Evolutionary conservation across 2,329 filamentous ascomycete genomes (phyloP), one percentile per base, ranked within the genome.

Genomic region (Cryphonectria japonica): DNA sequence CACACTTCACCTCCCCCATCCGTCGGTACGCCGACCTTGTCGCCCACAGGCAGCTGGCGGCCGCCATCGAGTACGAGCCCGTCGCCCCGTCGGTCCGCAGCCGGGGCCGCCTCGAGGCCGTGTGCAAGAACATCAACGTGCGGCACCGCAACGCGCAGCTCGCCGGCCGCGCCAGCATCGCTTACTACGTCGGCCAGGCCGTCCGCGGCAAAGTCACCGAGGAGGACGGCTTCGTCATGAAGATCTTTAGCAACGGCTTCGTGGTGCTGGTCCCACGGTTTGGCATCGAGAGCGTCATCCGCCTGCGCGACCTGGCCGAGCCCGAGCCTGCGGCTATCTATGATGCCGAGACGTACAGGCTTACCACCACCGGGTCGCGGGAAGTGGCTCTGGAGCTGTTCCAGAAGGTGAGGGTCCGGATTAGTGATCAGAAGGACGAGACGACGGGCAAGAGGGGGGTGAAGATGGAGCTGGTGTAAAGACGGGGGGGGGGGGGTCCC

Each of bases 61-160:
- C 96, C 13, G 95, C 96, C 41, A 98, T 99, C 78, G 93, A 92
- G 71, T 98, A 98, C 84, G 95, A 95, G 83, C 85, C 91, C 54
- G 87, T 96, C n/a, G 92, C 97, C 78, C 87, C 93, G 9, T 91
- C 91, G 63, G 88, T 97, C 71, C 92, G 93, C 78, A 94, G 92
- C 75, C 92, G 94, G 74, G 89, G 90, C 75, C 93, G 94, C 76
- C 90, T 99, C 69, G 95, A 98, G 81, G 93, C 91, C 70, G 93
- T 99, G 34, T 98, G 96, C 87, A 95, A 94, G 82, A 99, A 99
- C 83, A 98, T 99, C 87, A 99, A 99, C 81, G 91, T 96, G 71
- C 91, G 96, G 9, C 96, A 99, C 81, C 93, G 96, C 78, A 99
- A 99, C 81, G 96, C 96, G 43, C 96, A 99, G 82, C 92, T 97